Percentiles rank a stretch among this genome's conserved stretches.
Conservation (phyloP, 352 stramenopile genomes). For the Globisporangium irregulare region DNA sequence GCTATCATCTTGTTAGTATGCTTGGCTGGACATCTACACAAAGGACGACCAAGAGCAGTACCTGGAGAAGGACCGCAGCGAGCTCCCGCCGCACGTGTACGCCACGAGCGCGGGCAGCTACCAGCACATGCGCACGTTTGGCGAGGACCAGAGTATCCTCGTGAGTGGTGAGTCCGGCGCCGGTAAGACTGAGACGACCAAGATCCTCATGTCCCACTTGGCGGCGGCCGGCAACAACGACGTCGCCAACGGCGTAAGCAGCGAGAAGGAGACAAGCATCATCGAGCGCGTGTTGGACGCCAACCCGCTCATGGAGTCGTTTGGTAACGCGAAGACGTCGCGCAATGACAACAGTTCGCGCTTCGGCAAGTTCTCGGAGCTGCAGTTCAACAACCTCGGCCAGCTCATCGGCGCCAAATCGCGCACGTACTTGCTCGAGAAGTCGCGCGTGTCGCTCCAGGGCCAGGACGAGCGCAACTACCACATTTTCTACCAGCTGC, state of each 20-base stretch:
- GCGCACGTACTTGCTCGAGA: conserved; percentile 86
- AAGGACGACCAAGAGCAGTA: conserved; percentile 80
- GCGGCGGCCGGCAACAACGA: conserved; percentile 49
- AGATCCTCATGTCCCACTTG: conserved; percentile 95
- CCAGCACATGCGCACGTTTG: conserved; percentile 82
- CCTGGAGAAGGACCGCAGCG: conserved; percentile 57
- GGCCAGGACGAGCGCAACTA: conserved; percentile 96
- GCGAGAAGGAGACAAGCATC: conserved; percentile 60
- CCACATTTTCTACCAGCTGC: conserved; percentile 98
- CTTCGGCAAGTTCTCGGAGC: conserved; percentile 96
- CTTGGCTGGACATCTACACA: conserved; percentile 89
- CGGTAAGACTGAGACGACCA: conserved; percentile 93
- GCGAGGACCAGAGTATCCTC: conserved; percentile 84
- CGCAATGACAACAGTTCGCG: conserved; percentile 95
- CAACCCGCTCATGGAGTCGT: conserved; percentile 91
- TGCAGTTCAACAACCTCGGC: conserved; percentile 91
- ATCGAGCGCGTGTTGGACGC: conserved; percentile 80
- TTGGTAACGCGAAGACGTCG: conserved; percentile 96
- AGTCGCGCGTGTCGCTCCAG: conserved; percentile 89
- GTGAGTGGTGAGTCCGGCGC: conserved; percentile 86
- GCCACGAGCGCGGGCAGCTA: conserved; percentile 73
- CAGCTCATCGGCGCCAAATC: conserved; percentile 80
- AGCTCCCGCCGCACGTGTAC: conserved; percentile 81
- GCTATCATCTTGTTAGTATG: conserved; percentile 57
- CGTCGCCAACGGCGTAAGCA: conserved; percentile 10